A percentile compares a stretch with the other conserved stretches of the same genome.
phyloP scores from a whole-genome alignment of 2,329 filamentous ascomycete genomes.

The Uncinocarpus reesii region DNA sequence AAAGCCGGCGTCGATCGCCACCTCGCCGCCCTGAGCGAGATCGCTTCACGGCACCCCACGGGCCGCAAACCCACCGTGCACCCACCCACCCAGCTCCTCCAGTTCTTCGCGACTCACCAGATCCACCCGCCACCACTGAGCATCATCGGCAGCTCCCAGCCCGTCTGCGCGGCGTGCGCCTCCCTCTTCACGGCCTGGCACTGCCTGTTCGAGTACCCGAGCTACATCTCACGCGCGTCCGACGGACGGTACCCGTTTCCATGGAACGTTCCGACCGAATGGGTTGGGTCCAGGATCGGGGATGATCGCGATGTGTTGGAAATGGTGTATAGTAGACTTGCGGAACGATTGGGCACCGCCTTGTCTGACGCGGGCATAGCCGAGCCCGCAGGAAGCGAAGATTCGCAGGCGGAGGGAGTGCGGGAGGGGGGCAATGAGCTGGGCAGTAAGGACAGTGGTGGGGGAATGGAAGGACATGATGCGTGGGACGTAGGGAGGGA shows the following conservation, averaged over 20 bases:
- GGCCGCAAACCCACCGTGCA: not conserved
- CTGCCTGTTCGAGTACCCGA: not conserved
- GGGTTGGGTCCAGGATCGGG: not conserved
- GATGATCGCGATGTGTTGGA: not conserved
- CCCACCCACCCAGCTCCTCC: constrained; percentile 2
- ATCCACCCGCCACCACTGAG: constrained; percentile 1
- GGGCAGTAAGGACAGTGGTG: not conserved
- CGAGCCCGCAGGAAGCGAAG: not conserved
- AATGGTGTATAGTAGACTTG: not conserved
- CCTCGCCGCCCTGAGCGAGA: not conserved
- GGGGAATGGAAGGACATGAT: too few species aligned
- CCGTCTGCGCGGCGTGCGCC: constrained; percentile 5
- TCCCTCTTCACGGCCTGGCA: constrained; percentile 3
- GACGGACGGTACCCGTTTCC: not conserved
- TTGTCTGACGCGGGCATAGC: not conserved
- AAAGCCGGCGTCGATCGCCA: not conserved
- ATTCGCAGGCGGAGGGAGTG: not conserved
- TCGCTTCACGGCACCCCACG: not conserved
- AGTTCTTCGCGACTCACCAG: not conserved
- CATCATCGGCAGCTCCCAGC: not conserved
- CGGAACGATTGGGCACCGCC: not conserved
- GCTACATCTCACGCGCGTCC: not conserved
- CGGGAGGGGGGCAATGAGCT: not conserved
- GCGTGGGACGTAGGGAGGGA: too few species aligned
- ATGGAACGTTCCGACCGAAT: constrained; percentile 6